Base-by-base conservation (phyloP, 2,329 filamentous ascomycete genomes). In the Colletotrichum sp. region DNA sequence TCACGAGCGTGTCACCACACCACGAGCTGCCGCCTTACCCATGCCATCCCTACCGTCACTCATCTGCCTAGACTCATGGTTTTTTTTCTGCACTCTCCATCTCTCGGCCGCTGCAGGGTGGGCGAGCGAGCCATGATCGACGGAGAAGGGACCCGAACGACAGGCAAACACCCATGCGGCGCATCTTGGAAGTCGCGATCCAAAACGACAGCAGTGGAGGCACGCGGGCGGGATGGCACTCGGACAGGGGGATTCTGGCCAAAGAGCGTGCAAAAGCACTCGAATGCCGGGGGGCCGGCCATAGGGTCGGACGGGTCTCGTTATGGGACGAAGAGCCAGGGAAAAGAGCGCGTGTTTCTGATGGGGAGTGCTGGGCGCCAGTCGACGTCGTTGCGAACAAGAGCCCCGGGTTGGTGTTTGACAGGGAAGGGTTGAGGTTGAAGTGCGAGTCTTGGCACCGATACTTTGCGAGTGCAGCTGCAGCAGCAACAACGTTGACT, bases 141-240 rank as follows among this genome's bases (percentile, higher is more conserved):
- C 71, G 71, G 65, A 66, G 39, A 67, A 66, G 66, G 74, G 48
- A 30, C 66, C 61, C 66, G 71, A 70, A 66, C 74, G 71, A 69
- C 74, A 76, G 67, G 74, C 67, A 67, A 71, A 71, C 16, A 69
- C 34, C 74, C 74, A 74, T 76, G 66, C 74, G 55, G 61, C 66
- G 63, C 71, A 76, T 76, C 71, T 71, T 71, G 67, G 48, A 59
- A 60, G 60, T 63, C 39, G 66, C 60, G 66, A 75, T 76, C 67
- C 66, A 73, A 76, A 76, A 76, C 74, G 70, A 68, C 70, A 74
- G 52, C 64, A 52, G 70, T 74, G 65, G 64, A 64, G 64, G 70
- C 64, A 61, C 59, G 57, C 67, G 67, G 52, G 69, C 43, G 71
- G 71, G 36, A 74, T 75, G 72, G 63, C 74, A 71, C 74, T 71